Conservation (phyloP, 305 asterid genomes). For the Plantago rigida region DNA sequence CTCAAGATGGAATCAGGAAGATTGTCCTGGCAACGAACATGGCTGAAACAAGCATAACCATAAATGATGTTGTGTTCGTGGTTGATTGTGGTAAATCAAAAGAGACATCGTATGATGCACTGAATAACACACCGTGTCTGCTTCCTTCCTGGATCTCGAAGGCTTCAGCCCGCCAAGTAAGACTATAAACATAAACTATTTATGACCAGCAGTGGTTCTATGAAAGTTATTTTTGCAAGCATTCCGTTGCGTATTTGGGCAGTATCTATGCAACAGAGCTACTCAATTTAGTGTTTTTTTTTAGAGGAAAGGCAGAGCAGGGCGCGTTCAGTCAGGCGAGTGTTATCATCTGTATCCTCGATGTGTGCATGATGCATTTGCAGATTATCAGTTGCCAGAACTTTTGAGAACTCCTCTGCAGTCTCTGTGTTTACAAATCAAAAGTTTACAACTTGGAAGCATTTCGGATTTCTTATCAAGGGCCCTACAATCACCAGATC, state of each 20-base stretch:
- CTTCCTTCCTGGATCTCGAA: conserved; percentile 93
- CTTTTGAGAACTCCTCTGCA: conserved; percentile 91
- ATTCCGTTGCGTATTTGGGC: conserved; percentile 16
- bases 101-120: conserved; percentile 92
- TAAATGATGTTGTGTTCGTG: conserved; percentile 90
- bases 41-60: conserved; percentile 94
- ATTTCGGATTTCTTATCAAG: conserved; percentile 76
- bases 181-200: conserved; percentile 4
- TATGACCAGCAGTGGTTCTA: conserved; percentile 10
- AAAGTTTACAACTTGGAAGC: conserved; percentile 82
- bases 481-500: conserved; percentile 91
- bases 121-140: conserved; percentile 89
- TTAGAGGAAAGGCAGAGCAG: conserved; percentile 98
- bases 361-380: conserved; percentile 71
- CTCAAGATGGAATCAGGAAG: conserved; percentile 79
- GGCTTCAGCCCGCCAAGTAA: conserved; percentile 92
- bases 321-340: conserved; percentile 98
- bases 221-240: conserved; percentile 5
- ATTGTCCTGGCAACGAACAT: conserved; percentile 90
- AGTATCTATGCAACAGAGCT: neutral
- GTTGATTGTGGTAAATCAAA: conserved; percentile 93
- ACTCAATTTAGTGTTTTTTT: conserved; percentile 24
- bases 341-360: conserved; percentile 92
- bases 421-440: conserved; percentile 90
- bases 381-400: conserved; percentile 93